These are phyloP conservation scores for Tylopilus sp. DNA, from an alignment of 768 basidiomycete species.

Conservation along the genomic window DNA sequence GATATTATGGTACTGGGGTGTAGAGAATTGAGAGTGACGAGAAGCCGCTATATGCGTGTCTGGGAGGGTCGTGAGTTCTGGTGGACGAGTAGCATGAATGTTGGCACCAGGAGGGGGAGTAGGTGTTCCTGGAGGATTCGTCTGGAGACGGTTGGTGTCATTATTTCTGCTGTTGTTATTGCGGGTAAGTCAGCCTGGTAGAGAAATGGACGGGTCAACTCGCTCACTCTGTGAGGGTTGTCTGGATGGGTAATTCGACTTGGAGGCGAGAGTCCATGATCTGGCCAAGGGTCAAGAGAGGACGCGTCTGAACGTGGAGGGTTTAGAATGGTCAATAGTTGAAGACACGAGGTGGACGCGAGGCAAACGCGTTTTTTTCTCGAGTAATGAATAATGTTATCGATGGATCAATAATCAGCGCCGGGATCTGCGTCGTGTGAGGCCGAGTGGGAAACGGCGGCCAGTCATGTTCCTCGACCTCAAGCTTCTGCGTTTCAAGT, in stretches of 20 bases:
- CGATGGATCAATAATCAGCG: no score
- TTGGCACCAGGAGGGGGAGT: not conserved
- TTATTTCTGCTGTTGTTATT: conserved; percentile 1
- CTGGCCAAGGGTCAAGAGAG: not conserved
- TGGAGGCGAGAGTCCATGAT: not conserved
- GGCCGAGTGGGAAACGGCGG: no score
- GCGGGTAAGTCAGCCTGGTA: not conserved
- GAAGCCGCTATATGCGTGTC: conserved; percentile 21
- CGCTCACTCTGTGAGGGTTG: conserved; percentile 8
- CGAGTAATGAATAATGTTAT: not conserved
- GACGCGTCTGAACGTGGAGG: not conserved
- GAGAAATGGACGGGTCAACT: not conserved
- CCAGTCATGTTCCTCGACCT: no score
- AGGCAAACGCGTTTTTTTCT: not conserved
- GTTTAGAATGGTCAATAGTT: not conserved
- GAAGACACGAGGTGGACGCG: conserved; percentile 11
- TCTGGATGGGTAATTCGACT: no score
- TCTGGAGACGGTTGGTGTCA: not conserved
- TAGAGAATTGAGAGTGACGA: conserved; percentile 32
- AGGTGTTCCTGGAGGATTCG: not conserved
- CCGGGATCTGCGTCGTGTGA: not conserved
- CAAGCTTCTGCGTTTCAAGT: no score
- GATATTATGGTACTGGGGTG: conserved; percentile 9
- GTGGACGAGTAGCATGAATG: conserved; percentile 38
- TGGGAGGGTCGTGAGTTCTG: conserved; percentile 40